Percentiles rank a stretch among this genome's conserved stretches.
Conservation (phyloP, 192 early-diverging fungal genomes). For the Physocladia obscura region DNA sequence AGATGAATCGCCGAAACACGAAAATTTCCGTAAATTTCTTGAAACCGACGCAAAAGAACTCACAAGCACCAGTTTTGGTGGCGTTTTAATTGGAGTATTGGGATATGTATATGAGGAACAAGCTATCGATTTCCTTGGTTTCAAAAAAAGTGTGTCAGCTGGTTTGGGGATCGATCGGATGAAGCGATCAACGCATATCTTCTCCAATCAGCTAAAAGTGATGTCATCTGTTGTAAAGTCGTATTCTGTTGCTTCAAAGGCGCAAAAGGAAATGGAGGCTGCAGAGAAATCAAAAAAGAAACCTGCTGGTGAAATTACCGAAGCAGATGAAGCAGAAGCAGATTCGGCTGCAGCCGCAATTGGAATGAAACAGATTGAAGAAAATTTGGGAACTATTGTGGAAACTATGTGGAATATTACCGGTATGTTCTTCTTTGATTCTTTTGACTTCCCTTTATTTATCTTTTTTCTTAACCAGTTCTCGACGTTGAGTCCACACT, state of each 20-base stretch:
- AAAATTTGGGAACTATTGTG: constrained; percentile 27
- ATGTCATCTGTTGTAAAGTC: constrained; percentile 28
- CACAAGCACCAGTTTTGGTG: constrained; percentile 34
- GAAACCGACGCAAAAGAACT: constrained; percentile 31
- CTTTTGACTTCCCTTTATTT: background rate
- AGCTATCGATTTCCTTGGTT: constrained; percentile 27
- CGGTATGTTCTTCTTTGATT: background rate
- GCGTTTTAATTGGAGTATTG: constrained; percentile 38
- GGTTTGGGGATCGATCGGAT: constrained; percentile 32
- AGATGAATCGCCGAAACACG: constrained; percentile 24
- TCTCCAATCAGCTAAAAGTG: constrained; percentile 27
- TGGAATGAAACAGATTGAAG: constrained; percentile 22
- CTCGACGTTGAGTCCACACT: constrained; percentile 37
- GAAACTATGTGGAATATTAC: constrained; percentile 41
- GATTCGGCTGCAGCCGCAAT: constrained; percentile 6
- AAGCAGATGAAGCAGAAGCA: background rate
- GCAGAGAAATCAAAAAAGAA: constrained; percentile 1
- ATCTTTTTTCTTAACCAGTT: constrained; percentile 3
- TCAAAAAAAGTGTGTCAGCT: constrained; percentile 31
- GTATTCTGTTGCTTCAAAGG: constrained; percentile 33
- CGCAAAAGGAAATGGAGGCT: constrained; percentile 28
- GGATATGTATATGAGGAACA: constrained; percentile 40
- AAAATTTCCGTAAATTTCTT: constrained; percentile 23
- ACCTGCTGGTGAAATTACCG: background rate
- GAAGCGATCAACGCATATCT: constrained; percentile 24